A percentile compares a stretch with the other conserved stretches of the same genome.
These are phyloP conservation scores for Calonectria multiphialidica DNA, from an alignment of 2,329 filamentous ascomycete species.

Conservation along the genomic window DNA sequence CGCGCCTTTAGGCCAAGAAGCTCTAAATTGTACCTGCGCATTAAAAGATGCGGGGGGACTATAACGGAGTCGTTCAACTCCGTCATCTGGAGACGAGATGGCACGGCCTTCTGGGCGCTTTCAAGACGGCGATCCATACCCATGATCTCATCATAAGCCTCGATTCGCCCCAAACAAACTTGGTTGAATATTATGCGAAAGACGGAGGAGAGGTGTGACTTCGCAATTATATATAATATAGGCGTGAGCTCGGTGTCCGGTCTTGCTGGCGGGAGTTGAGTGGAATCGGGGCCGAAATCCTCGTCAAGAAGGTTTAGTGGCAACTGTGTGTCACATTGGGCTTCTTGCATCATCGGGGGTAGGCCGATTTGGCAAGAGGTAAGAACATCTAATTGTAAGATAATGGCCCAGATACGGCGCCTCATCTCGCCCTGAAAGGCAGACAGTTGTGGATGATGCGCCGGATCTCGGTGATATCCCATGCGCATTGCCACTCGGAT, in stretches of 20 bases:
- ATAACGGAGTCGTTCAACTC: slow-evolving; percentile 32
- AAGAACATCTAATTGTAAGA: slow-evolving; percentile 29
- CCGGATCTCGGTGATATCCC: slow-evolving; percentile 36
- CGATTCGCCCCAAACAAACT: slow-evolving; percentile 23
- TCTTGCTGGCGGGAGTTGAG: slow-evolving; percentile 24
- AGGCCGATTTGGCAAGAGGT: slow-evolving; percentile 31
- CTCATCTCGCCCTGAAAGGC: slow-evolving; percentile 37
- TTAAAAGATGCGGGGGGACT: slow-evolving; percentile 23
- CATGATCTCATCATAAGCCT: slow-evolving; percentile 35
- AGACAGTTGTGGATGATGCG: slow-evolving; percentile 17
- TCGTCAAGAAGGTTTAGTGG: slow-evolving; percentile 31
- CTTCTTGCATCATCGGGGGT: slow-evolving; percentile 28
- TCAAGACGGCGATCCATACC: slow-evolving; percentile 26
- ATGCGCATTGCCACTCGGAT: slow-evolving; percentile 35
- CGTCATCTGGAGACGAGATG: slow-evolving; percentile 21
- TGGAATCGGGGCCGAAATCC: slow-evolving; percentile 25
- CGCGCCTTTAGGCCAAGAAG: slow-evolving; percentile 28
- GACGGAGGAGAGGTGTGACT: background rate
- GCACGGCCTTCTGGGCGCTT: slow-evolving; percentile 22
- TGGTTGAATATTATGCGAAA: slow-evolving; percentile 36
- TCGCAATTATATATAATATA: slow-evolving; percentile 27
- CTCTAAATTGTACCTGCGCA: slow-evolving; percentile 32
- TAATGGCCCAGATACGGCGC: slow-evolving; percentile 28
- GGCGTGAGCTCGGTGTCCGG: slow-evolving; percentile 24
- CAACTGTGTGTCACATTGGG: slow-evolving; percentile 25